Evolutionary conservation across 371 early-diverging fungal genomes (phyloP), one percentile per base, ranked within the genome.

Genomic region (Batrachochytrium dendrobatidis): DNA sequence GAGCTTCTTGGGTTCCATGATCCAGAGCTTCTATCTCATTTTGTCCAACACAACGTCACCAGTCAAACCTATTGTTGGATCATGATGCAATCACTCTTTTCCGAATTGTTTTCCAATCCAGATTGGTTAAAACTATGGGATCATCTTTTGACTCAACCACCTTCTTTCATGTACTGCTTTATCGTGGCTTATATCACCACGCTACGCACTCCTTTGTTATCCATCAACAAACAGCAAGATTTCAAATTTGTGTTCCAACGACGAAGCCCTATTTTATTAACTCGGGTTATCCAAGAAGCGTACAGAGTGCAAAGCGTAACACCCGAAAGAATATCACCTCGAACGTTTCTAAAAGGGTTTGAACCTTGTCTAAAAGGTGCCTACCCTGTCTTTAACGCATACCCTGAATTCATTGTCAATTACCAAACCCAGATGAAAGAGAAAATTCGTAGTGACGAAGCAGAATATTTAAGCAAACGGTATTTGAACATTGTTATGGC

Each of bases 51-150:
- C 52, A 65, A 71, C 56, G 64, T 81, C 26, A 79, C 73, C 22
- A 67, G 69, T 46, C 73, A 77, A 70, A 75, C 72, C 53, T 82
- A 79, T 45, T 74, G 68, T 12, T 82, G 82, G 82, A 50, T 52
- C 2, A 29, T 71, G 49, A 33, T 80, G 29, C 68, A 65, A 32
- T 58, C 69, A 6, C 55, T 80, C n/a, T 74, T 82, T 62, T 60
- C 82, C 2, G 72, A 73, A 25, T 43, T 65, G 0, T 60, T 75
- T 28, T 64, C 62, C 0, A 56, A 58, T 33, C 35, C 57, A 1
- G 79, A 75, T 44, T 82, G 82, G 82, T 51, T 69, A 2, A 59
- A 46, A 33, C 44, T 79, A 4, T 75, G 73, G 80, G 82, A 82
- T 53, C 79, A 82, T 55, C 26, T 78, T 6, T 30, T 82, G 6